A percentile compares a stretch with the other conserved stretches of the same genome.
These are phyloP conservation scores for Trypethelium eluteriae DNA, from an alignment of 495 filamentous ascomycete species.

Conservation along the genomic window DNA sequence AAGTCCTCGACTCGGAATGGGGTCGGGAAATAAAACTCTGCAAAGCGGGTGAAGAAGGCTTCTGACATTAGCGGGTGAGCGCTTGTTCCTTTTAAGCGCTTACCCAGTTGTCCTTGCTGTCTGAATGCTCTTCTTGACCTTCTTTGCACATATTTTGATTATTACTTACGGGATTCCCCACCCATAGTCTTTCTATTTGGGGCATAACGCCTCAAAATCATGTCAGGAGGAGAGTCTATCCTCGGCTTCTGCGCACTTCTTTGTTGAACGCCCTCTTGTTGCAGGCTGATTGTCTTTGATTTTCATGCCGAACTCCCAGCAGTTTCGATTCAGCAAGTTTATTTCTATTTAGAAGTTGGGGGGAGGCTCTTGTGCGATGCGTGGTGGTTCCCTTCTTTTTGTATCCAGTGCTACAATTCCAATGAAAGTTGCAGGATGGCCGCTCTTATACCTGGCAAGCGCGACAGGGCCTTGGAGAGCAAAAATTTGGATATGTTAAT, in stretches of 20 bases:
- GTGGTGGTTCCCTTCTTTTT: neutral
- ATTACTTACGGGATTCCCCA: neutral
- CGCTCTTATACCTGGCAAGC: neutral
- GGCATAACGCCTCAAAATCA: neutral
- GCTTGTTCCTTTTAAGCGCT: slow-evolving; percentile 4
- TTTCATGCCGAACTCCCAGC: neutral
- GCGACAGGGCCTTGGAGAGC: neutral
- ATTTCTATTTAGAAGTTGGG: neutral
- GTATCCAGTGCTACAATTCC: neutral
- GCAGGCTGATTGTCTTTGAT: neutral
- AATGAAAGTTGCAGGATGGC: neutral
- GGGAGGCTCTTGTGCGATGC: neutral
- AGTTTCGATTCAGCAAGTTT: neutral
- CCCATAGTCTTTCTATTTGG: neutral
- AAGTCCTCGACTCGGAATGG: slow-evolving; percentile 98
- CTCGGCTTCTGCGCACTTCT: neutral
- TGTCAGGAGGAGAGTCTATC: neutral
- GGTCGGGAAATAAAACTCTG: slow-evolving; percentile 93
- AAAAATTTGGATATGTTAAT: neutral
- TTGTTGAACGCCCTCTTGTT: neutral
- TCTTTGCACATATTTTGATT: slow-evolving; percentile 7
- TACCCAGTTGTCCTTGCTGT: neutral
- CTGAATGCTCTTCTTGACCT: neutral
- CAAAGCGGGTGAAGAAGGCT: slow-evolving; percentile 89
- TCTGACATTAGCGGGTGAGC: slow-evolving; percentile 37